Evolutionary conservation across 768 basidiomycete species (phyloP), one percentile per base, ranked within the genome.

Genomic region (Ramaria sp.): DNA sequence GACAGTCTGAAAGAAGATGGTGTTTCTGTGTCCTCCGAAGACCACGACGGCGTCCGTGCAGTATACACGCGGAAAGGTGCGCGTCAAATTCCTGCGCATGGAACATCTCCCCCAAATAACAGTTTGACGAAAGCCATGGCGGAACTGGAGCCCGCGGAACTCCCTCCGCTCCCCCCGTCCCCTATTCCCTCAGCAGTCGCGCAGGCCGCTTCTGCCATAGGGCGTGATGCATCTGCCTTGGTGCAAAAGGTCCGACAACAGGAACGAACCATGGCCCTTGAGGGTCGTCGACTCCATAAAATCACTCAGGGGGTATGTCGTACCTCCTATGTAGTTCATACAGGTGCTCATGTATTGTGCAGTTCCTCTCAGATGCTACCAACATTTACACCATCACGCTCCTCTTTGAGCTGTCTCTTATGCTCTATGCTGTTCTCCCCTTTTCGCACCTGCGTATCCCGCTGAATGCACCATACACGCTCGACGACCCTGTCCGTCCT

Each of bases 341-440:
- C 8, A 3, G 20, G 18, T 2, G 20, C 52, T 55, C 18, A 55
- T 32, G 5, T 4, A 2, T 5, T 32, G 10, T 18, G n/a, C 41
- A 73, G 83, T 77, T 78, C 51, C 69, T 85, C 9, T 86, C 85
- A n/a, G 78, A 78, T 58, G 79, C 83, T 1, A 71, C 70, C 36
- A 80, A 81, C 56, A 79, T 86, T 42, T 80, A 76, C 71, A 70
- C 72, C 18, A 57, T 81, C 41, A 80, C 79, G 0, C 72, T 76
- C 6, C 50, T 79, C 8, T 59, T 73, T 16, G 85, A 86, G 62
- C 62, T 83, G 5, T 18, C 78, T 0, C 78, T 76, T 57, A 69
- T 86, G 37, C 60, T 84, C 15, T 70, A 68, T 45, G 66, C 63
- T 12, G 69, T 81, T 22, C 70, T 81, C 48, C 82, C 83, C 0